Evolutionary conservation across 306 rosid genomes (phyloP), one percentile per base, ranked within the genome.

Genomic region (Macrotyloma uniflorum): DNA sequence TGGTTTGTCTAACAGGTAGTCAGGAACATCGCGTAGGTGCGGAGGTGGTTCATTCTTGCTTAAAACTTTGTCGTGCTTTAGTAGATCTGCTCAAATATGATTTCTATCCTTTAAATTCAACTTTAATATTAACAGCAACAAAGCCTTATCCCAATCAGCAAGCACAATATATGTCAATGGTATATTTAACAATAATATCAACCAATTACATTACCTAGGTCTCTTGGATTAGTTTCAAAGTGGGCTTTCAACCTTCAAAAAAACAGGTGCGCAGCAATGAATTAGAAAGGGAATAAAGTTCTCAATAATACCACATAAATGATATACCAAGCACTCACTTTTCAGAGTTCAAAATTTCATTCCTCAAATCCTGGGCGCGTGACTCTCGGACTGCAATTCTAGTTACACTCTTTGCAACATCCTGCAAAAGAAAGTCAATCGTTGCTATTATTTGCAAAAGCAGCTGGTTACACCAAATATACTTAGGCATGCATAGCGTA

Each of bases 21-120:
- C 97, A 1, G 98, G 99, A 46, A 93, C 93, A 67, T 88, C 89
- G 2, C 97, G 88, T 40, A 95, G 88, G 80, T 93, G 98, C 15
- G 93, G 33, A 55, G 98, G 92, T 16, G 95, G 96, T 67, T 91
- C 90, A 47, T 86, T 91, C 91, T 93, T 95, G 96, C 99, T 95
- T 68, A 95, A 76, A 83, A 87, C 81, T 82, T 95, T 95, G 79
- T 95, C 99, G 38, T 95, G 99, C 78, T 95, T 93, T 91, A 95
- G 83, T 43, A 91, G 86, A 86, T 88, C 99, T 91, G 91, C 84
- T 76, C 86, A 77, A 74, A 81, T 30, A 45, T 40, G 61, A 86
- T 76, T 58, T 58, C 28, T 69, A 75, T 49, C 36, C 40, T 72
- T 36, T 71, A 62, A 30, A 11, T 72, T 51, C 26, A 45, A 77